Evolutionary conservation across 2,329 filamentous ascomycete species (phyloP), one percentile per base, ranked within the genome.

Genomic region (Waltergamsia citrina): DNA sequence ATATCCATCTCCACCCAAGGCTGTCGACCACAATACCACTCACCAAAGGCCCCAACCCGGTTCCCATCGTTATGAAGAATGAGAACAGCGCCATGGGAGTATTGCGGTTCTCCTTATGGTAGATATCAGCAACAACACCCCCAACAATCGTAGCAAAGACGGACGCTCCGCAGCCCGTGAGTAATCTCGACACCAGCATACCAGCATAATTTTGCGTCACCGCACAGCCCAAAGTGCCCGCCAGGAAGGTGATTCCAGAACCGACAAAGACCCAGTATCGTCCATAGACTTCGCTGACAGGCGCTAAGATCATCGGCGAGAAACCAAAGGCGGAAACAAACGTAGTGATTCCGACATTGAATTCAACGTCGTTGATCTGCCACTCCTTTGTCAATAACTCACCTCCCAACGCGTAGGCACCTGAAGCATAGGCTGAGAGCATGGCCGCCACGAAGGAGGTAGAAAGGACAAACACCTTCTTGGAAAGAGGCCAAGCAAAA

Each of bases 21-120:
- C 71, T 63, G 10, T 77, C 62, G 0, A 74, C 72, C 19, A 83
- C 66, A 32, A 68, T 67, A 3, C 77, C 74, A 17, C 65, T 70
- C 2, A 78, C 48, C 6, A 82, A 39, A 1, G 78, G 78, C 0
- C 78, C 78, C 2, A 78, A 50, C 0, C 78, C 78, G 1, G 76
- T 79, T 1, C 78, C 79, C 11, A 74, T 65, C 5, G 83, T 57
- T 1, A 77, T 77, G 6, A 65, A 62, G 1, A 70, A 69, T 0
- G 74, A 71, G 50, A 81, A 83, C 2, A 82, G 49, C 0, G 76
- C 70, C 79, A 84, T 84, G 0, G 79, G 75, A 0, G 73, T 76
- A 39, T 83, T 83, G 10, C 80, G 65, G 26, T 80, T 67, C 37
- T 74, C 54, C 0, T 74, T 63, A 30, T 74, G 67, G 41, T 79